phyloP scores from a whole-genome alignment of 2,329 filamentous ascomycete species.

The Orbilia javanica region DNA sequence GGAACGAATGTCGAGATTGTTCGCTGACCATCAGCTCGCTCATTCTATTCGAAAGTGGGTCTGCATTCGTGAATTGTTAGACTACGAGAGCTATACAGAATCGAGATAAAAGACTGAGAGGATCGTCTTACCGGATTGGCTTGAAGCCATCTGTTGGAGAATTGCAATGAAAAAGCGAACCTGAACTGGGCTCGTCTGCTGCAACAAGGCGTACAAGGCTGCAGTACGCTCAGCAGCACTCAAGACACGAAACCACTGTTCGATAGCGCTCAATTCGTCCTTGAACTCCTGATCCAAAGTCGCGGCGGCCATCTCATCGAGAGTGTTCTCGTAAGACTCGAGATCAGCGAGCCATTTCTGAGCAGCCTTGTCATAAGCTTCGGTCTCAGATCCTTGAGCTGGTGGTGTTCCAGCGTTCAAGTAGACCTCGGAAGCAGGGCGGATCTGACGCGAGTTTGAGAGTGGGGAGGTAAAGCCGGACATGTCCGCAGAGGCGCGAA shows the following conservation, averaged over 20 bases:
- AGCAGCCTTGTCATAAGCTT: constrained; percentile 90
- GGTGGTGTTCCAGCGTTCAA: constrained; percentile 62
- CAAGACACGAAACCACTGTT: constrained; percentile 98
- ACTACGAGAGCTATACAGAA: constrained; percentile 5
- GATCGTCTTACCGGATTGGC: constrained; percentile 79
- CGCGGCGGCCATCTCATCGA: constrained; percentile 98
- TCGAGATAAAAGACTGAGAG: constrained; percentile 20
- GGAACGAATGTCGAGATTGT: constrained; percentile 86
- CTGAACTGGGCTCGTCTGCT: constrained; percentile 98
- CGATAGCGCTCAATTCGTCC: constrained; percentile 97
- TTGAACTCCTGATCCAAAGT: constrained; percentile 99
- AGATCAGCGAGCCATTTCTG: constrained; percentile 99
- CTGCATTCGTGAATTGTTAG: constrained; percentile 68
- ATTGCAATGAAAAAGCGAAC: constrained; percentile 99
- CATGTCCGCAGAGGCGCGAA: constrained; percentile 97
- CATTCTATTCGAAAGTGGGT: constrained; percentile 95
- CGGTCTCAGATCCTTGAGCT: constrained; percentile 73
- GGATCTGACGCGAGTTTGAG: constrained; percentile 81
- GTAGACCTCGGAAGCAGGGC: constrained; percentile 95
- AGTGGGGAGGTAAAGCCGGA: constrained; percentile 76
- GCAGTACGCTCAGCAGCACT: constrained; percentile 97
- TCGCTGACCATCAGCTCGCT: constrained; percentile 97
- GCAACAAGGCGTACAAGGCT: constrained; percentile 91
- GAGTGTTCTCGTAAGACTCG: constrained; percentile 97
- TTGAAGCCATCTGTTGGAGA: constrained; percentile 98